phyloP scores from a whole-genome alignment of 225 moss, liverwort and hornwort genomes.

The Sphagnum contortum region DNA sequence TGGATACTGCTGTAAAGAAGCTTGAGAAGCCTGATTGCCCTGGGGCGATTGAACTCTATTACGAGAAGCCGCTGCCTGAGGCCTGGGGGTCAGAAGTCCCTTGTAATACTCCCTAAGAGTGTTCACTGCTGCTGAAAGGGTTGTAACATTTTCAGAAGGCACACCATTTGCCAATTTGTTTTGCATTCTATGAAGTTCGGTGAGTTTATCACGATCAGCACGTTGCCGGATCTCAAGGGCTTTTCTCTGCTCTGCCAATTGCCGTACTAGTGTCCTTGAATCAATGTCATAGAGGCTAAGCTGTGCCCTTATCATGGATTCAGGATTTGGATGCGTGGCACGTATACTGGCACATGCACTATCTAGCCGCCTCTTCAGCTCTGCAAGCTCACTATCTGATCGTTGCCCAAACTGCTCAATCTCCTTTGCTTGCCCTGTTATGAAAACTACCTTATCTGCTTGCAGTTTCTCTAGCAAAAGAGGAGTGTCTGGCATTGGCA shows the following conservation, averaged over 20 bases:
- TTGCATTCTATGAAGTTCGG: constrained; percentile 6
- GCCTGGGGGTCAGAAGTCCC: background rate
- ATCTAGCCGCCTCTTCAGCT: constrained; percentile 13
- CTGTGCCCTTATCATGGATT: constrained; percentile 5
- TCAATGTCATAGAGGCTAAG: constrained; percentile 8
- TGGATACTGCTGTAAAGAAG: constrained; percentile 8
- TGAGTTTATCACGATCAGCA: constrained; percentile 29
- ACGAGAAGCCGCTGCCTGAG: too few relatives aligned
- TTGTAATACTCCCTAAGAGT: constrained; percentile 18
- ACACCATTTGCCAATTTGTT: constrained; percentile 2
- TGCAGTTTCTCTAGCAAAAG: too few relatives aligned
- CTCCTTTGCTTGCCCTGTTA: constrained; percentile 18
- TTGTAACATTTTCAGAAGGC: constrained; percentile 4
- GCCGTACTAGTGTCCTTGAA: background rate
- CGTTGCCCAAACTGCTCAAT: constrained; percentile 5
- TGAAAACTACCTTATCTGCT: background rate
- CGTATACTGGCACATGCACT: constrained; percentile 7
- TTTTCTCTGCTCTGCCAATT: constrained; percentile 1
- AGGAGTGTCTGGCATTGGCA: too few relatives aligned
- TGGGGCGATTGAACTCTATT: constrained; percentile 9
- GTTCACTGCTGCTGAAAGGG: constrained; percentile 20
- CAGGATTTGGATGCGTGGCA: constrained; percentile 2
- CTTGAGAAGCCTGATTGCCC: constrained; percentile 5
- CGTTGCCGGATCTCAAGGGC: constrained; percentile 26
- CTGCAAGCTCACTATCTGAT: constrained; percentile 6